Conservation (phyloP, 2,329 filamentous ascomycete species). For the Fusarium nelsonii region DNA sequence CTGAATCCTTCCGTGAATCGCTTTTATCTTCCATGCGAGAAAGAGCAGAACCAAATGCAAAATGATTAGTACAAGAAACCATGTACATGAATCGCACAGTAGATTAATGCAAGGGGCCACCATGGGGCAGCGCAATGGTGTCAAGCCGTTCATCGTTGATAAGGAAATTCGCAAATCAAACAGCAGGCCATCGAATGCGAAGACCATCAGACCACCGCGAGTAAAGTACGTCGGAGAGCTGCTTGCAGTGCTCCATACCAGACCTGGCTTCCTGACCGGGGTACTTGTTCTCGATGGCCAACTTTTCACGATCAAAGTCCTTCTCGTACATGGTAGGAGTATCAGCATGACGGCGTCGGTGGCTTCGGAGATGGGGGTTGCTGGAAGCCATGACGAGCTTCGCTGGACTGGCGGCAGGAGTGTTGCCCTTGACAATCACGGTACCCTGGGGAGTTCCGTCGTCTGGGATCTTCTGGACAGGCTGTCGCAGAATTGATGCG, state of each 20-base stretch:
- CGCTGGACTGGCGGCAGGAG: conserved; percentile 60
- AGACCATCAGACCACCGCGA: conserved; percentile 89
- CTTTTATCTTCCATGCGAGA: conserved; percentile 6
- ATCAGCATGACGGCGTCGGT: conserved; percentile 73
- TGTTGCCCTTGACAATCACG: conserved; percentile 68
- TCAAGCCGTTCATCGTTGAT: not conserved
- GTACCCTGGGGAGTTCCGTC: conserved; percentile 66
- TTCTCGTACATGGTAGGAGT: conserved; percentile 58
- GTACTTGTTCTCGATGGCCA: conserved; percentile 64
- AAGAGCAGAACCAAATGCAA: conserved; percentile 26
- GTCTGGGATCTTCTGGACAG: conserved; percentile 56
- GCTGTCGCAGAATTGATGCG: conserved; percentile 59
- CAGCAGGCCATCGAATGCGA: conserved; percentile 74
- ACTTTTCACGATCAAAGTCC: conserved; percentile 62
- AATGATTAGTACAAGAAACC: conserved; percentile 23
- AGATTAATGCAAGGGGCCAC: conserved; percentile 4
- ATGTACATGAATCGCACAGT: conserved; percentile 23
- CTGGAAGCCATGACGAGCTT: conserved; percentile 84
- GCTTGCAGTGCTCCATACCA: conserved; percentile 92
- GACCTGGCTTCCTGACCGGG: conserved; percentile 67
- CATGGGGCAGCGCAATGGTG: not conserved
- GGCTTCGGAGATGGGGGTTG: conserved; percentile 87
- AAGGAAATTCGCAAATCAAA: conserved; percentile 34
- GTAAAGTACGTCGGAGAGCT: conserved; percentile 91
- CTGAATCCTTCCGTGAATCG: conserved; percentile 5